These are phyloP conservation scores for Phtheirospermum japonicum DNA, from an alignment of 257 asterid species.

Conservation along the genomic window DNA sequence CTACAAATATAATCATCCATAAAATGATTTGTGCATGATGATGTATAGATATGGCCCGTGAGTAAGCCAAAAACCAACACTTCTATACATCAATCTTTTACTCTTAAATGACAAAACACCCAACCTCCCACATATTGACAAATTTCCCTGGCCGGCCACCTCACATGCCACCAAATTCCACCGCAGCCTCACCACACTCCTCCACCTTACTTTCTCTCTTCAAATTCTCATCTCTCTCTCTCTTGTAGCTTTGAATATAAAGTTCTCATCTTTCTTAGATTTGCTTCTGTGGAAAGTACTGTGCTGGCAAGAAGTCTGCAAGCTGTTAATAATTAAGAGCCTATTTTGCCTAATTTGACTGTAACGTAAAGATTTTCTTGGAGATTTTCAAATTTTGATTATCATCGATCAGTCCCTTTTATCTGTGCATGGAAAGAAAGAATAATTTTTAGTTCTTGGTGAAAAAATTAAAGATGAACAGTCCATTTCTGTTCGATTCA, in stretches of 20 bases:
- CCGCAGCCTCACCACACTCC: constrained; percentile 12
- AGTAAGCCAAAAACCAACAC: constrained; percentile 55
- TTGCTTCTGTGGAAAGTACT: too few species aligned
- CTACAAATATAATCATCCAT: neutral
- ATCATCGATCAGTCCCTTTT: constrained; percentile 44
- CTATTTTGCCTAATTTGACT: neutral
- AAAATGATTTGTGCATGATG: constrained; percentile 66
- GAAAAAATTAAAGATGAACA: constrained; percentile 48
- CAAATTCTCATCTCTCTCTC: neutral
- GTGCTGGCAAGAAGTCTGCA: too few species aligned
- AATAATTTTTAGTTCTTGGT: constrained; percentile 30
- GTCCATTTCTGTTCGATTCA: constrained; percentile 58
- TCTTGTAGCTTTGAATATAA: too few species aligned
- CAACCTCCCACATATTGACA: constrained; percentile 54
- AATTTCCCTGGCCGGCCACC: constrained; percentile 66
- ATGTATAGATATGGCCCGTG: constrained; percentile 46
- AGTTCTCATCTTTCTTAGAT: too few species aligned
- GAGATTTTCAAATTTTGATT: constrained; percentile 30
- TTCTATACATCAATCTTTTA: constrained; percentile 9
- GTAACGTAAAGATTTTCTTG: constrained; percentile 25
- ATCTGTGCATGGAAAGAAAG: constrained; percentile 30
- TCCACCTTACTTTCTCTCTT: constrained; percentile 18
- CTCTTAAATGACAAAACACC: constrained; percentile 56
- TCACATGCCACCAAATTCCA: constrained; percentile 52
- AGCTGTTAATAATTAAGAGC: too few species aligned